These are phyloP conservation scores for Alternaria sp. DNA, from an alignment of 2,329 filamentous ascomycete genomes.

Conservation along the genomic window DNA sequence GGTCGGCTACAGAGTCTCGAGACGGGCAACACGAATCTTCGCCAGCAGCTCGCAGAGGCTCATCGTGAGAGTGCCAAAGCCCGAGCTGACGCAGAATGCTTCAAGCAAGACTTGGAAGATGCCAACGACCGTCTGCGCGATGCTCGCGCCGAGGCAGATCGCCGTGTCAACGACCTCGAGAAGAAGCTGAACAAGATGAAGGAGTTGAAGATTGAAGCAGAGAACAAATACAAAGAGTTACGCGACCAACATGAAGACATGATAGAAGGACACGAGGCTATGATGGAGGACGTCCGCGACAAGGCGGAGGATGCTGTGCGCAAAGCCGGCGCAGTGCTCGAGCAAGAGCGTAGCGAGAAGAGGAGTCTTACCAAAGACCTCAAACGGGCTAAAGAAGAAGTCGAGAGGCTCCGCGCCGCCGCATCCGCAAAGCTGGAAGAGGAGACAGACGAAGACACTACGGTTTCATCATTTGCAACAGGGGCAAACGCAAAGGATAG, in stretches of 20 bases:
- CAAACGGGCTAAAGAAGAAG: conserved; percentile 31
- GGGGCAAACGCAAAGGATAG: conserved; percentile 30
- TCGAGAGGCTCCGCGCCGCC: conserved; percentile 31
- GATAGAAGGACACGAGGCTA: conserved; percentile 37
- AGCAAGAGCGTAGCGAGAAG: conserved; percentile 47
- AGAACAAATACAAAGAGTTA: conserved; percentile 37
- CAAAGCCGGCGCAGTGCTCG: conserved; percentile 43
- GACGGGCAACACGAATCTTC: conserved; percentile 35
- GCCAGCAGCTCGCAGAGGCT: conserved; percentile 45
- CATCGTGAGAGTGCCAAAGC: conserved; percentile 38
- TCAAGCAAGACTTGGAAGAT: conserved; percentile 38
- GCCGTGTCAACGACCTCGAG: conserved; percentile 40
- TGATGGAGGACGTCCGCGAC: conserved; percentile 40
- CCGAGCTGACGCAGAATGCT: conserved; percentile 36
- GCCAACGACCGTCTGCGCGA: conserved; percentile 38
- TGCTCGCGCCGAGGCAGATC: conserved; percentile 37
- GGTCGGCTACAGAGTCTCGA: conserved; percentile 45
- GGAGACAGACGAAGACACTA: conserved; percentile 26
- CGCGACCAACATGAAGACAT: conserved; percentile 39
- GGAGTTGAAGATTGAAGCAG: conserved; percentile 37
- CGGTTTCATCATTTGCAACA: conserved; percentile 13
- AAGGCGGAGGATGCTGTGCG: conserved; percentile 49
- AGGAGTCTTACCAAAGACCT: conserved; percentile 38
- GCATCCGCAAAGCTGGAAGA: conserved; percentile 21
- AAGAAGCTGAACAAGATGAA: conserved; percentile 41